phyloP scores from a whole-genome alignment of 495 filamentous ascomycete genomes.

The Penicillium steckii region DNA sequence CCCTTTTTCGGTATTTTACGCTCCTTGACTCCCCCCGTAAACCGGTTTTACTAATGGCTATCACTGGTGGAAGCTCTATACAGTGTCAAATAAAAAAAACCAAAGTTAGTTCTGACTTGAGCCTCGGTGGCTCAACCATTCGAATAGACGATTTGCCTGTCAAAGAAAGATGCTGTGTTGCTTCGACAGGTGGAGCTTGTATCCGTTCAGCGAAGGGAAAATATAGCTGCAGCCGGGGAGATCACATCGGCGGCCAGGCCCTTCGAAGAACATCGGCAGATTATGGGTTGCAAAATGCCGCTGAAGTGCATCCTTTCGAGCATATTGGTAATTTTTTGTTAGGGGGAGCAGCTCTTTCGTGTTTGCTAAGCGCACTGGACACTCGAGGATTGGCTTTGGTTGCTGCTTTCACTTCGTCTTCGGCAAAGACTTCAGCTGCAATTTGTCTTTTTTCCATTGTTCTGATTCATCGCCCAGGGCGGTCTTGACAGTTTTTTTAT shows the following conservation, averaged over 20 bases:
- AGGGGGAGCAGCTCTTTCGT: slow-evolving; percentile 2
- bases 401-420: too few species aligned
- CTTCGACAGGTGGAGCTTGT: slow-evolving; percentile 8
- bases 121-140: too few species aligned
- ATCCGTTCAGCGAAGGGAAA: slow-evolving; percentile 4
- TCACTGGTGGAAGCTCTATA: too few species aligned
- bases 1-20: too few species aligned
- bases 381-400: slow-evolving; percentile 3
- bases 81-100: too few species aligned
- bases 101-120: too few species aligned
- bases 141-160: too few species aligned
- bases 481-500: background rate
- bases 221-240: slow-evolving; percentile 2
- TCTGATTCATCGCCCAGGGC: background rate
- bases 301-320: slow-evolving; percentile 11
- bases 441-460: slow-evolving; percentile 2
- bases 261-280: slow-evolving; percentile 8
- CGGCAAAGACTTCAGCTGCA: too few species aligned
- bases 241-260: slow-evolving; percentile 8
- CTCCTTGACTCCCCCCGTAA: too few species aligned
- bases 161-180: slow-evolving; percentile 8
- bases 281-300: slow-evolving; percentile 8
- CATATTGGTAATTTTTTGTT: slow-evolving; percentile 6
- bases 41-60: too few species aligned
- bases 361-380: slow-evolving; percentile 6